phyloP scores from a whole-genome alignment of 176 grass and related monocot species.

The Luzula sylvatica region DNA sequence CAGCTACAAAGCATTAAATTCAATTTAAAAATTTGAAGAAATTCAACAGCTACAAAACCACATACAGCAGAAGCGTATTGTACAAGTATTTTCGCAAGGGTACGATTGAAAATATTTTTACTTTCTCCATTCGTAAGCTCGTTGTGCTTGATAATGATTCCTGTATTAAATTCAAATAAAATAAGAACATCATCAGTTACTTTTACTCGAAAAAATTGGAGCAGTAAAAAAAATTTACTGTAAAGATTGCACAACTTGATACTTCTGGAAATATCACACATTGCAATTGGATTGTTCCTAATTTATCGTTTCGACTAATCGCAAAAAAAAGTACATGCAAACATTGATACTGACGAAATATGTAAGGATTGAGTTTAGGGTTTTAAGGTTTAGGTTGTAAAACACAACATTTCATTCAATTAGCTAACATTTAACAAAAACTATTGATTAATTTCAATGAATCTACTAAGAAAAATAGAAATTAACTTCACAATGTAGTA shows the following conservation, averaged over 20 bases:
- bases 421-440: too few species aligned
- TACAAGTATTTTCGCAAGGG: constrained; percentile 55
- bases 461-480: background rate
- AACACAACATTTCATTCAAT: too few species aligned
- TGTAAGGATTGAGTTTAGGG: too few species aligned
- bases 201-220: background rate
- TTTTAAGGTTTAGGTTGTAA: too few species aligned
- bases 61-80: constrained; percentile 88
- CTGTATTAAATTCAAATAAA: constrained; percentile 4
- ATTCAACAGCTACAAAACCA: constrained; percentile 3
- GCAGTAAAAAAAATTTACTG: background rate
- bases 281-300: too few species aligned
- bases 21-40: too few species aligned
- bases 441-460: background rate
- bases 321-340: too few species aligned
- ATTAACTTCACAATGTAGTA: background rate
- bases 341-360: too few species aligned
- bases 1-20: too few species aligned
- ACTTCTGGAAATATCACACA: too few species aligned
- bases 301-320: background rate
- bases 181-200: background rate
- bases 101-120: constrained; percentile 49
- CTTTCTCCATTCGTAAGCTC: constrained; percentile 17
- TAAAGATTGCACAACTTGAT: background rate
- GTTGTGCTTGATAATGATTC: constrained; percentile 27